Percentiles rank a stretch among this genome's conserved stretches.
phyloP scores from a whole-genome alignment of 2,329 filamentous ascomycete genomes.

The Orbilia ellipsospora region DNA sequence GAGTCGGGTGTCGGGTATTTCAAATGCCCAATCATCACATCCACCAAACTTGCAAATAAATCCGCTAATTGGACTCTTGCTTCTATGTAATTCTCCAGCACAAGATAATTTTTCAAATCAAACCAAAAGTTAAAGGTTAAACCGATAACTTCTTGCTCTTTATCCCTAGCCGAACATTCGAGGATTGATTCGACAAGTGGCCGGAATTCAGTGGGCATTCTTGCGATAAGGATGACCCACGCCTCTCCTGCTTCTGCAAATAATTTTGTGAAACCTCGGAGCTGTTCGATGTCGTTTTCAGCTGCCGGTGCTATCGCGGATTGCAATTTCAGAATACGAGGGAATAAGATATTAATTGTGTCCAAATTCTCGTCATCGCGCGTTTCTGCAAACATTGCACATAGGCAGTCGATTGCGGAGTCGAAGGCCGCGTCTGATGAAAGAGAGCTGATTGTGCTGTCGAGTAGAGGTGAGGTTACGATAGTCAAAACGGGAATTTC shows the following conservation, averaged over 20 bases:
- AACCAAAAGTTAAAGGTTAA: conserved; percentile 99
- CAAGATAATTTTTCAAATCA: conserved; percentile 95
- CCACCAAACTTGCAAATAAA: conserved; percentile 87
- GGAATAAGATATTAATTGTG: conserved; percentile 84
- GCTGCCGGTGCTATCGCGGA: conserved; percentile 79
- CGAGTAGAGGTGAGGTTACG: conserved; percentile 84
- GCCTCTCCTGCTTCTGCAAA: conserved; percentile 93
- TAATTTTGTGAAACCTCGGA: conserved; percentile 88
- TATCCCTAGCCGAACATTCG: conserved; percentile 89
- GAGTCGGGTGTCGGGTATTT: conserved; percentile 83
- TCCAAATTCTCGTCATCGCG: conserved; percentile 88
- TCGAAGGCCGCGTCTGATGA: conserved; percentile 82
- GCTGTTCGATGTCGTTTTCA: conserved; percentile 83
- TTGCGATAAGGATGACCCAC: conserved; percentile 91
- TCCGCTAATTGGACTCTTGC: conserved; percentile 81
- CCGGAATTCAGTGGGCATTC: conserved; percentile 82
- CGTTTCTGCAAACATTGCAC: conserved; percentile 90
- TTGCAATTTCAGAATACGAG: conserved; percentile 78
- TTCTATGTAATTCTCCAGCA: conserved; percentile 86
- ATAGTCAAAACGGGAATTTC: conserved; percentile 88
- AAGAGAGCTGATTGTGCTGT: conserved; percentile 81
- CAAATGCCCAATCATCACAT: conserved; percentile 90
- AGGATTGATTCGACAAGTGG: conserved; percentile 87
- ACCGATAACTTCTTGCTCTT: conserved; percentile 88
- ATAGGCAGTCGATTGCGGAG: conserved; percentile 89